A percentile compares a stretch with the other conserved stretches of the same genome.
phyloP scores from a whole-genome alignment of 306 rosid genomes.

The Medicago arabica region DNA sequence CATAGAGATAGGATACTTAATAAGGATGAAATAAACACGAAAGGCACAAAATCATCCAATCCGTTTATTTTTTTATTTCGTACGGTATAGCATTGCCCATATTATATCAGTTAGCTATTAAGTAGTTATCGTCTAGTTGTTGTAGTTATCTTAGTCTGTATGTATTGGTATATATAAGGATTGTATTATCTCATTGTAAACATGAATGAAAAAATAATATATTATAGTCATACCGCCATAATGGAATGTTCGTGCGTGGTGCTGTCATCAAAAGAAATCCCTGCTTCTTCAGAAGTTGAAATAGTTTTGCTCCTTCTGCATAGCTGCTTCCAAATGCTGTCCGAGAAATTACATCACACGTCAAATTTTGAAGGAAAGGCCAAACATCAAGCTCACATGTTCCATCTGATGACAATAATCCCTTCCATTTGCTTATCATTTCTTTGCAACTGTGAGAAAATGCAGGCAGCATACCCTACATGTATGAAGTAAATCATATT shows the following conservation, averaged over 20 bases:
- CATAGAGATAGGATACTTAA: too few species aligned
- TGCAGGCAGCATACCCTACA: slow-evolving; percentile 7
- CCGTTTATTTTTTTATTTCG: too few species aligned
- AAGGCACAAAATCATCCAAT: too few species aligned
- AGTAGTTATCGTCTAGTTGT: too few species aligned
- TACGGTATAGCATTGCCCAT: too few species aligned
- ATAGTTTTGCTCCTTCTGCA: slow-evolving; percentile 24
- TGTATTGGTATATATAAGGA: too few species aligned
- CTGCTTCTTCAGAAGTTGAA: slow-evolving; percentile 13
- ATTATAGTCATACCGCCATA: slow-evolving; percentile 36
- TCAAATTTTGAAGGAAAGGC: slow-evolving; percentile 14
- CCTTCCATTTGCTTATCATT: slow-evolving; percentile 24
- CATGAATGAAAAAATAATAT: too few species aligned
- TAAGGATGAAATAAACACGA: too few species aligned
- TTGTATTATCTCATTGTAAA: too few species aligned
- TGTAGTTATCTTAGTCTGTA: too few species aligned
- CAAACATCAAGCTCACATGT: slow-evolving; percentile 25
- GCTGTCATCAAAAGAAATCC: background rate
- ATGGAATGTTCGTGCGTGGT: slow-evolving; percentile 15
- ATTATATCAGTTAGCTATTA: too few species aligned
- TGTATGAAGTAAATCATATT: background rate
- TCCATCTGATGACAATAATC: background rate
- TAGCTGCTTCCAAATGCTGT: slow-evolving; percentile 28
- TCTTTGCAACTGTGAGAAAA: slow-evolving; percentile 3
- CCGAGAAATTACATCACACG: slow-evolving; percentile 23